phyloP scores from a whole-genome alignment of 495 filamentous ascomycete species.

The Aspergillus carlsbadensis region DNA sequence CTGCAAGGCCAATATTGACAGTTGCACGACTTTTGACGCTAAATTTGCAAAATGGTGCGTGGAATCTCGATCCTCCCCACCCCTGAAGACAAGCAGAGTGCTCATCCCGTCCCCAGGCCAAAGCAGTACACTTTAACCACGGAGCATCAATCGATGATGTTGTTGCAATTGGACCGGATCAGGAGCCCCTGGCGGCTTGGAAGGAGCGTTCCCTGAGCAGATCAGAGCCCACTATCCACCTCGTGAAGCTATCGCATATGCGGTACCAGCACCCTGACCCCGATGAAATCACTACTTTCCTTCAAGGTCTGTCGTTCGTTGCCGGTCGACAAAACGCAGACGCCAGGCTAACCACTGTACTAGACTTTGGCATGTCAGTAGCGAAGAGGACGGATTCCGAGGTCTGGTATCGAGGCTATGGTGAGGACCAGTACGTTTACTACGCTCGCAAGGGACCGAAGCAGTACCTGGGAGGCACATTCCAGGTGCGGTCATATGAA shows the following conservation, averaged over 20 bases:
- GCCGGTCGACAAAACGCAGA: neutral
- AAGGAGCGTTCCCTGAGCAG: constrained; percentile 34
- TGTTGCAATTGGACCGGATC: constrained; percentile 8
- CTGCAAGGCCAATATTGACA: too few species aligned
- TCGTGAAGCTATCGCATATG: constrained; percentile 47
- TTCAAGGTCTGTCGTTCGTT: neutral
- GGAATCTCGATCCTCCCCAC: too few species aligned
- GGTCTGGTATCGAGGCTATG: constrained; percentile 59
- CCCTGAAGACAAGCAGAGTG: too few species aligned
- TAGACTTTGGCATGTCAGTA: constrained; percentile 57
- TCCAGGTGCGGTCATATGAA: neutral
- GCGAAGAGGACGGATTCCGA: constrained; percentile 41
- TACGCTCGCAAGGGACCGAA: constrained; percentile 46
- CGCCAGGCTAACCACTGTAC: neutral
- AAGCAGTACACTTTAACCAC: neutral
- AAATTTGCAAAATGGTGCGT: too few species aligned
- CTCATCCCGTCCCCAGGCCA: too few species aligned
- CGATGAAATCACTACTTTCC: constrained; percentile 25
- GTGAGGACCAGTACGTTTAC: constrained; percentile 56
- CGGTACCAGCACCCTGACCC: constrained; percentile 51
- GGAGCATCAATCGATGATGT: neutral
- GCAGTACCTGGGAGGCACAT: constrained; percentile 52
- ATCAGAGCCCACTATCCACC: constrained; percentile 32
- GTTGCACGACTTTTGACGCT: too few species aligned
- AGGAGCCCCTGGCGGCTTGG: constrained; percentile 33